Percentiles rank a stretch among this genome's conserved stretches.
Evolutionary conservation across 805 yeast genomes (phyloP).

Genomic region (Kuraishia hungarica): DNA sequence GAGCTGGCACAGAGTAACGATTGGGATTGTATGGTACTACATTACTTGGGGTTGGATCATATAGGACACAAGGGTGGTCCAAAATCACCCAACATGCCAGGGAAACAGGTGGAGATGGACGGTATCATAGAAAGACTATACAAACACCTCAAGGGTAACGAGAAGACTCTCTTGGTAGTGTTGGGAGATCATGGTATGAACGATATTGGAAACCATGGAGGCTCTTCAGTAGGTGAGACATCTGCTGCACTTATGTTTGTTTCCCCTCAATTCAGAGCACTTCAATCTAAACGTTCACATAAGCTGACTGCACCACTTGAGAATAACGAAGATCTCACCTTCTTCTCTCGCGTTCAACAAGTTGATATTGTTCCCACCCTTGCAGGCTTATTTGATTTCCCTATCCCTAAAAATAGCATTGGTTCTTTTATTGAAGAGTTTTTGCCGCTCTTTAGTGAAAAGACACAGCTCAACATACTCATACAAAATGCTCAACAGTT

Average conservation of each 20-base stretch:
- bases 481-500: constrained; percentile 54
- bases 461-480: constrained; percentile 27
- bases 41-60: constrained; percentile 91
- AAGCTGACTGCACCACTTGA: constrained; percentile 28
- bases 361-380: constrained; percentile 70
- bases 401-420: constrained; percentile 63
- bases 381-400: constrained; percentile 49
- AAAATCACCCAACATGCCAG: constrained; percentile 65
- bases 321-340: constrained; percentile 37
- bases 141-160: constrained; percentile 1
- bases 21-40: constrained; percentile 88
- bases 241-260: constrained; percentile 71
- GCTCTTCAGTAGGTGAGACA: constrained; percentile 88
- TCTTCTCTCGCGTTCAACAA: constrained; percentile 47
- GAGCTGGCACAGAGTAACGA: constrained; percentile 35
- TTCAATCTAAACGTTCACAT: constrained; percentile 6
- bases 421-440: constrained; percentile 63
- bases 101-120: constrained; percentile 86
- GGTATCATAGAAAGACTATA: constrained; percentile 46
- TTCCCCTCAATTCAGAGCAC: constrained; percentile 45
- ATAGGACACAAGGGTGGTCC: constrained; percentile 98
- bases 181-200: constrained; percentile 98
- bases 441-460: constrained; percentile 38
- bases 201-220: constrained; percentile 94
- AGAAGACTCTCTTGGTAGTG: constrained; percentile 54